A percentile compares a stretch with the other conserved stretches of the same genome.
phyloP scores from a whole-genome alignment of 2,329 filamentous ascomycete genomes.

The Diatrype stigma region DNA sequence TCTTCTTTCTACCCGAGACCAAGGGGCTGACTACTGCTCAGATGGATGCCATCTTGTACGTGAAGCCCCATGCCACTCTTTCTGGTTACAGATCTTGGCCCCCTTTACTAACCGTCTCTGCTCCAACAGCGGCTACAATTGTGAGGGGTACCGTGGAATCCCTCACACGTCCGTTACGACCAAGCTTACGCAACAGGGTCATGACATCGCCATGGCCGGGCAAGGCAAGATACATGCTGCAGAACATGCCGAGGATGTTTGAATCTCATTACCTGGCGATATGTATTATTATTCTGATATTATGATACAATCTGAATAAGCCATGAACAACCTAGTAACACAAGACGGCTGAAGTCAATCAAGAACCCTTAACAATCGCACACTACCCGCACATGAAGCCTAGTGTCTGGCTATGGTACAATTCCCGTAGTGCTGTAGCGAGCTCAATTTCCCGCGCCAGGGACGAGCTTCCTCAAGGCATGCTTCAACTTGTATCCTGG shows the following conservation, averaged over 20 bases:
- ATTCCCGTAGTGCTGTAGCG: too few species aligned
- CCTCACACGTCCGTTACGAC: conserved; percentile 2
- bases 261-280: neutral
- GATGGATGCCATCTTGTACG: neutral
- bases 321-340: neutral
- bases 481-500: neutral
- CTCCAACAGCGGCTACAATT: conserved; percentile 2
- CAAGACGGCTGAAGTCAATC: too few species aligned
- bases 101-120: too few species aligned
- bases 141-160: conserved; percentile 2
- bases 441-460: neutral
- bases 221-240: neutral
- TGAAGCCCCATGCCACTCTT: neutral
- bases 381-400: too few species aligned
- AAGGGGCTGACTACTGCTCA: neutral
- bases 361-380: too few species aligned
- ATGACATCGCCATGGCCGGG: neutral
- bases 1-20: neutral
- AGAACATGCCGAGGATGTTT: neutral
- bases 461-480: neutral
- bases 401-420: too few species aligned
- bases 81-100: too few species aligned
- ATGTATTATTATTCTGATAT: neutral
- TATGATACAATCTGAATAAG: neutral
- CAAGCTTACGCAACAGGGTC: conserved; percentile 1